A percentile compares a stretch with the other conserved stretches of the same genome.
Evolutionary conservation across 352 stramenopile species (phyloP).

Genomic region (Pythium rishiriense): DNA sequence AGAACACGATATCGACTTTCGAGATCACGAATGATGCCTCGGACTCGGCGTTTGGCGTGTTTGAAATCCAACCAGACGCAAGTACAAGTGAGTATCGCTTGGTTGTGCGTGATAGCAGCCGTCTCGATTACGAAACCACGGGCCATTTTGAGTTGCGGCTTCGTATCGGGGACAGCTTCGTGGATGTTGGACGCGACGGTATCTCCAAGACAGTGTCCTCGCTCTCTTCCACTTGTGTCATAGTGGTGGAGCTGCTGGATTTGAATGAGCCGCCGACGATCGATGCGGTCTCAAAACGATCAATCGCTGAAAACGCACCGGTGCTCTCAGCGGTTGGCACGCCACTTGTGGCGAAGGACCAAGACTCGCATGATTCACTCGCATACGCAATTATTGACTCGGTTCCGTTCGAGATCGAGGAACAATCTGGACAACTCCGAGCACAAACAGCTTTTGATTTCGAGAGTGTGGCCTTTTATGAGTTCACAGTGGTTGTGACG

Average conservation of each 20-base stretch:
- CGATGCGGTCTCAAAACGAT: slow-evolving; percentile 23
- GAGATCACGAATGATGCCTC: slow-evolving; percentile 32
- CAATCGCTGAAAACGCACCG: slow-evolving; percentile 40
- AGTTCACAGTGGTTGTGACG: slow-evolving; percentile 18
- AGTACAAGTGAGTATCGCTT: slow-evolving; percentile 7
- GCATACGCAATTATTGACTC: slow-evolving; percentile 16
- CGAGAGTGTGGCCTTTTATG: slow-evolving; percentile 33
- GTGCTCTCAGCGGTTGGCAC: slow-evolving; percentile 21
- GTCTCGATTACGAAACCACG: slow-evolving; percentile 27
- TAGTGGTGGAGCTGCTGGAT: slow-evolving; percentile 40
- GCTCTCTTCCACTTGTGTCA: slow-evolving; percentile 36
- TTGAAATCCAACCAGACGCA: slow-evolving; percentile 2
- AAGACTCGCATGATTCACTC: slow-evolving; percentile 25
- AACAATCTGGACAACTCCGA: slow-evolving; percentile 36
- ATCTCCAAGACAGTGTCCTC: slow-evolving; percentile 33
- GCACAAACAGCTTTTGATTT: slow-evolving; percentile 34
- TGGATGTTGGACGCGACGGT: not conserved
- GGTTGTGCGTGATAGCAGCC: slow-evolving; percentile 5
- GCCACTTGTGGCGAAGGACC: slow-evolving; percentile 17
- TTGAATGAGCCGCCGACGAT: slow-evolving; percentile 51
- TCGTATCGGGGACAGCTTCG: slow-evolving; percentile 30
- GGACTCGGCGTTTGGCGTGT: slow-evolving; percentile 21
- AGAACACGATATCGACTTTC: slow-evolving; percentile 51
- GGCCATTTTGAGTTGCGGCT: slow-evolving; percentile 18
- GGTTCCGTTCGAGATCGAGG: slow-evolving; percentile 44